Evolutionary conservation across 768 basidiomycete genomes (phyloP).

Genomic region (Suillus decipiens): DNA sequence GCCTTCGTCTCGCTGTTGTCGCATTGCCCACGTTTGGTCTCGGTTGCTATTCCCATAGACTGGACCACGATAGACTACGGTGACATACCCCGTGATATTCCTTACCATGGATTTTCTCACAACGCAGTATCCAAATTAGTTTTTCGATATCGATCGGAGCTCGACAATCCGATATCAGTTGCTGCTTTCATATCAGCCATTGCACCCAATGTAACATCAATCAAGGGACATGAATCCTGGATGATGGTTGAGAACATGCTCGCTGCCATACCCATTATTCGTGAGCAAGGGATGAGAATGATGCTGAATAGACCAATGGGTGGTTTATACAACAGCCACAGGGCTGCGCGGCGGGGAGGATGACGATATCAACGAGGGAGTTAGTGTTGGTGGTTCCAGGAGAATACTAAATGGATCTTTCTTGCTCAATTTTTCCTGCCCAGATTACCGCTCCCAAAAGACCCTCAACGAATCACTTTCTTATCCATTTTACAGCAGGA

Average conservation of each 20-base stretch:
- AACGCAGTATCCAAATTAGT: neutral
- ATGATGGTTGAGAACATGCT: neutral
- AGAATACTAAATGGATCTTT: too few species aligned
- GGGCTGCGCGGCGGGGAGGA: neutral
- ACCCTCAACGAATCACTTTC: too few species aligned
- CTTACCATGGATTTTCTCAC: constrained; percentile 5
- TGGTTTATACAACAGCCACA: neutral
- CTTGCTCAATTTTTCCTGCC: too few species aligned
- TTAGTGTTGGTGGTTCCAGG: too few species aligned
- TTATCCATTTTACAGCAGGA: too few species aligned
- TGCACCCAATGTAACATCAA: neutral
- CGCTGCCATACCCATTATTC: constrained; percentile 16
- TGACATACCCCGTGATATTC: neutral
- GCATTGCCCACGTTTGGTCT: neutral
- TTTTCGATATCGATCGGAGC: neutral
- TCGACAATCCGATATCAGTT: neutral
- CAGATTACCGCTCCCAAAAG: too few species aligned
- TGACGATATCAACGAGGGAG: too few species aligned
- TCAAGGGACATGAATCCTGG: neutral
- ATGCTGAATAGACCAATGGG: neutral
- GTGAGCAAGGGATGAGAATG: neutral
- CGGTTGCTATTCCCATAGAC: neutral
- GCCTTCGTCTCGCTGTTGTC: neutral
- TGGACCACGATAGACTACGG: neutral
- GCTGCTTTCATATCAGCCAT: constrained; percentile 3